Evolutionary conservation across 306 rosid genomes (phyloP).

Genomic region (Cucumis melo): DNA sequence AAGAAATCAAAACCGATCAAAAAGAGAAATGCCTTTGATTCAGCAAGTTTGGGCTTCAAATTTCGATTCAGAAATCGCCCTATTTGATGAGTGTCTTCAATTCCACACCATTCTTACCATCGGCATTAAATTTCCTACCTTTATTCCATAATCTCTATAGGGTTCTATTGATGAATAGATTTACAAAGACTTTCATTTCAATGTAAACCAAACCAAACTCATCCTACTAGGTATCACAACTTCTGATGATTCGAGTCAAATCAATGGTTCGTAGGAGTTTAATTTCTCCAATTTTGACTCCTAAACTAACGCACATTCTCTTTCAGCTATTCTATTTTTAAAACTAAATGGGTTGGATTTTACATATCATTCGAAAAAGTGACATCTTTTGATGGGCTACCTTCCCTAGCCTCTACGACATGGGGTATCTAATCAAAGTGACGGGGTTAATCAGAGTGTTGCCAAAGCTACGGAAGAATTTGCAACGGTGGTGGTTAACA

Average conservation of each 20-base stretch:
- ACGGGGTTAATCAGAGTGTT: background rate
- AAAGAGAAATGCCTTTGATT: background rate
- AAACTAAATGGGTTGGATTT: no score
- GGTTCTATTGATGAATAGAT: background rate
- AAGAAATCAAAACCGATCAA: background rate
- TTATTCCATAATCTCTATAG: background rate
- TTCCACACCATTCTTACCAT: background rate
- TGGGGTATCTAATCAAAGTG: background rate
- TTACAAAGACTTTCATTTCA: background rate
- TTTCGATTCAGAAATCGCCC: background rate
- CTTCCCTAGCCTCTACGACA: background rate
- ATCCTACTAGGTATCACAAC: background rate
- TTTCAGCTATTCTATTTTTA: no score
- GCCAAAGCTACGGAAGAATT: background rate
- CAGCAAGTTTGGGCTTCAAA: background rate
- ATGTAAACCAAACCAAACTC: background rate
- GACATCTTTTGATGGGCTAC: background rate
- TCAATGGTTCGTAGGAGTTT: background rate
- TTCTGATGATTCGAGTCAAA: background rate
- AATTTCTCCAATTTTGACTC: background rate
- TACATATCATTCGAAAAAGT: background rate
- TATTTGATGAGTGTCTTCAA: background rate
- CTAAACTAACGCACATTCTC: background rate
- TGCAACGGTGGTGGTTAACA: background rate
- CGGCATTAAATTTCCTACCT: background rate